A percentile compares a stretch with the other conserved stretches of the same genome.
These are phyloP conservation scores for Metahyphopichia silvanorum DNA, from an alignment of 805 yeast species.

Conservation along the genomic window DNA sequence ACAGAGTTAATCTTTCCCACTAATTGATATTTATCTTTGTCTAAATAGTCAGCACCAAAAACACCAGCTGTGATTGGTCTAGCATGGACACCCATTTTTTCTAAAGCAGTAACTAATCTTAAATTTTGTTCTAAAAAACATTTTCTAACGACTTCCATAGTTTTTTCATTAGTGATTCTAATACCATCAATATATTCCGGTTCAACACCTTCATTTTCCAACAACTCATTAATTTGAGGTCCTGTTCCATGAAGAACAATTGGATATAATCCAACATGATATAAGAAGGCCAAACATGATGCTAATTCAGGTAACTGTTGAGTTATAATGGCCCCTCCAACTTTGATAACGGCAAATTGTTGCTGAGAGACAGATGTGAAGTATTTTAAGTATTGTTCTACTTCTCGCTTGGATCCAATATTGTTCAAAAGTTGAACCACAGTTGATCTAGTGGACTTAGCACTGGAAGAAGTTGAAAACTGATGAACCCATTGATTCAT, in stretches of 20 bases:
- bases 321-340: constrained; percentile 98
- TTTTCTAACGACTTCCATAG: constrained; percentile 94
- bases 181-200: constrained; percentile 97
- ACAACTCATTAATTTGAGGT: constrained; percentile 92
- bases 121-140: constrained; percentile 95
- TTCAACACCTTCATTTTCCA: constrained; percentile 91
- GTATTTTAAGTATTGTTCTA: constrained; percentile 93
- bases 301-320: constrained; percentile 92
- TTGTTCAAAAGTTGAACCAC: constrained; percentile 93
- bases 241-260: constrained; percentile 98
- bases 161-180: constrained; percentile 88
- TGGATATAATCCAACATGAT: constrained; percentile 97
- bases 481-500: too few species aligned
- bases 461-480: constrained; percentile 1
- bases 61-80: constrained; percentile 99
- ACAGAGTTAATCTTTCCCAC: constrained; percentile 90
- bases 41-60: constrained; percentile 87
- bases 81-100: constrained; percentile 95
- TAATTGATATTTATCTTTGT: constrained; percentile 83
- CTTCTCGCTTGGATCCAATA: constrained; percentile 96
- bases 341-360: constrained; percentile 97
- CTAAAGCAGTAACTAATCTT: constrained; percentile 91
- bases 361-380: constrained; percentile 95
- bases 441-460: constrained; percentile 78
- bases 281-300: constrained; percentile 89